Conservation (phyloP, 2,329 filamentous ascomycete genomes). For the Aureobasidium namibiae region DNA sequence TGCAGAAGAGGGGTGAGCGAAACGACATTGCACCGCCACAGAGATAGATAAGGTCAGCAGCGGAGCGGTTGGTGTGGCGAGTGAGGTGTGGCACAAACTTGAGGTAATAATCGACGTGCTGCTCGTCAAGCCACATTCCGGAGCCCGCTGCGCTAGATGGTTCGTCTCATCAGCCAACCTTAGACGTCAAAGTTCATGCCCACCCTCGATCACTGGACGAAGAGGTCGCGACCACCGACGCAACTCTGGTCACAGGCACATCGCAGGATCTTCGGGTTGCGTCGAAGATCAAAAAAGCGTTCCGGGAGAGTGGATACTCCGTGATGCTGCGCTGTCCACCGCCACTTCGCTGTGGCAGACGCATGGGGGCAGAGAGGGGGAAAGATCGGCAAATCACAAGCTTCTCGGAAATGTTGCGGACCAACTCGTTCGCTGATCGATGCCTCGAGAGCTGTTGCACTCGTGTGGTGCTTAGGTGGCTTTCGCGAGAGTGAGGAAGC, state of each 20-base stretch:
- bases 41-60: too few relatives aligned
- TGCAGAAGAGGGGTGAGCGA: neutral
- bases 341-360: constrained; percentile 6
- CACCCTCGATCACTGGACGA: neutral
- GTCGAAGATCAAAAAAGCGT: neutral
- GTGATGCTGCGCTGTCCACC: constrained; percentile 3
- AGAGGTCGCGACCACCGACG: neutral
- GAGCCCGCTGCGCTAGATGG: neutral
- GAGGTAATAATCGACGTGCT: neutral
- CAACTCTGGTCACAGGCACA: neutral
- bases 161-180: neutral
- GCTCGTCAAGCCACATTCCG: constrained; percentile 5
- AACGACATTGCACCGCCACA: neutral
- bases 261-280: neutral
- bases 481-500: neutral
- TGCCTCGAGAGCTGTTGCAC: constrained; percentile 5
- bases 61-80: neutral
- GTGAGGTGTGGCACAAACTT: neutral
- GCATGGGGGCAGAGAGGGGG: neutral
- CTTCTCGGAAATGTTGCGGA: constrained; percentile 2
- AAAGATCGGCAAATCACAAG: constrained; percentile 5
- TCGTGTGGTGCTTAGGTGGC: constrained; percentile 9
- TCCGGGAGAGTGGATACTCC: constrained; percentile 3
- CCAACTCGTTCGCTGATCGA: constrained; percentile 6
- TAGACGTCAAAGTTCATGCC: neutral